These are phyloP conservation scores for Primulina eburnea DNA, from an alignment of 257 asterid species.

Conservation along the genomic window DNA sequence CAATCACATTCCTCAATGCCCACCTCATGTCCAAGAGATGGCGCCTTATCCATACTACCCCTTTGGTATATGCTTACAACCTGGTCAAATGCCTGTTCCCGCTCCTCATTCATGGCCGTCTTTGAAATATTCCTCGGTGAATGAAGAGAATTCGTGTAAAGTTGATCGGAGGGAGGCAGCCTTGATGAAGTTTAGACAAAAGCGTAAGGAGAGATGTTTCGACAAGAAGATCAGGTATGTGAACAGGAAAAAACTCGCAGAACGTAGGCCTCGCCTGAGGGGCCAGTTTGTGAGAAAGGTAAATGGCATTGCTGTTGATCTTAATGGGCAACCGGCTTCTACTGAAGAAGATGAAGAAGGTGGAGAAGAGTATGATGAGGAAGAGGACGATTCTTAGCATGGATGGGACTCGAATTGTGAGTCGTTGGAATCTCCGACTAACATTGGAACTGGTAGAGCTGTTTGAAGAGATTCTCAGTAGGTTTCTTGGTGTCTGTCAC, in stretches of 20 bases:
- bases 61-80: constrained; percentile 58
- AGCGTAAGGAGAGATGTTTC: constrained; percentile 88
- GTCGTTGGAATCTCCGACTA: not conserved
- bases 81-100: constrained; percentile 54
- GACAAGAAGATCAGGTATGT: constrained; percentile 92
- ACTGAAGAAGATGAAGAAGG: constrained; percentile 50
- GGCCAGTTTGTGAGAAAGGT: constrained; percentile 96
- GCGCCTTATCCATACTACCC: constrained; percentile 66
- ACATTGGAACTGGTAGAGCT: not conserved
- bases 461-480: not conserved
- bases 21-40: constrained; percentile 61
- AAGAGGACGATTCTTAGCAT: not conserved
- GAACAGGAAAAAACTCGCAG: constrained; percentile 86
- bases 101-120: constrained; percentile 63
- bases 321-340: constrained; percentile 76
- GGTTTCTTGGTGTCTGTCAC: not conserved
- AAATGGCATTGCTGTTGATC: constrained; percentile 71
- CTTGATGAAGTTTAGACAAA: constrained; percentile 82
- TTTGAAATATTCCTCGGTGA: constrained; percentile 38
- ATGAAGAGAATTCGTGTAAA: constrained; percentile 45
- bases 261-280: constrained; percentile 82
- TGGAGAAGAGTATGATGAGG: not conserved
- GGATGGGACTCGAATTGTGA: not conserved
- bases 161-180: constrained; percentile 88
- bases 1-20: constrained; percentile 55